Evolutionary conservation across 306 rosid genomes (phyloP).

Genomic region (Senna siamea): DNA sequence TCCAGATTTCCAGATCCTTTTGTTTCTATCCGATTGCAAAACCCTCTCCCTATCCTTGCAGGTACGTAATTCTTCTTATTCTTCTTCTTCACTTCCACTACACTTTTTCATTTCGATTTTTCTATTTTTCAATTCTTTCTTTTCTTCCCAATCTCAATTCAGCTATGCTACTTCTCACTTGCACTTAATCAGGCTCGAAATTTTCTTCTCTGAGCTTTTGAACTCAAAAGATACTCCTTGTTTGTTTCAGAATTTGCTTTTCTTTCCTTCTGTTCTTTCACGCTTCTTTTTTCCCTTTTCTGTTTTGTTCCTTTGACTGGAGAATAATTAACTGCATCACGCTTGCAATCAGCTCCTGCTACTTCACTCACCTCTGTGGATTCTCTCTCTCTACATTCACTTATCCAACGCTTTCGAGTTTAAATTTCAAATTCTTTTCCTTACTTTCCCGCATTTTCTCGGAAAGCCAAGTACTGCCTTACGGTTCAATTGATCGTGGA

Average conservation of each 20-base stretch:
- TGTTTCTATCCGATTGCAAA: neutral
- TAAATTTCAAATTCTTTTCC: neutral
- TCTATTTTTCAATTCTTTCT: slow-evolving; percentile 1
- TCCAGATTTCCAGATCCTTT: slow-evolving; percentile 5
- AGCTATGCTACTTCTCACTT: neutral
- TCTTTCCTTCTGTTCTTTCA: neutral
- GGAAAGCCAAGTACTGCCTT: slow-evolving; percentile 19
- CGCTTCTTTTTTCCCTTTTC: neutral
- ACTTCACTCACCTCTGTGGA: neutral
- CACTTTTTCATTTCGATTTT: no score
- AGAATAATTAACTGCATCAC: neutral
- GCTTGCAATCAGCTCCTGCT: neutral
- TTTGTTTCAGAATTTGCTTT: neutral
- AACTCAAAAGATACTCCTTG: neutral
- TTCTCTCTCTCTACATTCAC: neutral
- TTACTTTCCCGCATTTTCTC: slow-evolving; percentile 30
- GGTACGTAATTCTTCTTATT: slow-evolving; percentile 1
- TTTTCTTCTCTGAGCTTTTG: neutral
- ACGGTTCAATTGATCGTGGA: neutral
- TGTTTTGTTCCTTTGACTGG: neutral
- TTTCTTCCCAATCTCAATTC: neutral
- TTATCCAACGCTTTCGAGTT: neutral
- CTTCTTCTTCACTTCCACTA: neutral
- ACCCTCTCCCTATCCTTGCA: neutral
- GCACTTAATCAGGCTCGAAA: neutral